phyloP scores from a whole-genome alignment of 2,329 filamentous ascomycete genomes.

The Alternaria triticina region DNA sequence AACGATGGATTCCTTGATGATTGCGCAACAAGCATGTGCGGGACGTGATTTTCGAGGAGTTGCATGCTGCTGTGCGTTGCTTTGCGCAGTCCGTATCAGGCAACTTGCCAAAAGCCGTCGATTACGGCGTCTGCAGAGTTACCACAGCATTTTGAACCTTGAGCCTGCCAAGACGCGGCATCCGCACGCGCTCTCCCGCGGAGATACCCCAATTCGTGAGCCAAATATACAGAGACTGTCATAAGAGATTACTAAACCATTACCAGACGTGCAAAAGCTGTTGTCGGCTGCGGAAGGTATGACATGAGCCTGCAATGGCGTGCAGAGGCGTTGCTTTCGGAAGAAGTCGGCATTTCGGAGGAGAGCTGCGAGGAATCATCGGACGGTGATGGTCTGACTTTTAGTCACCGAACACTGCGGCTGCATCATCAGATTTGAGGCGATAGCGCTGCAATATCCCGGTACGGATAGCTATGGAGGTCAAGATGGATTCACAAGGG shows the following conservation, averaged over 20 bases:
- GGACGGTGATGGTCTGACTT: background rate
- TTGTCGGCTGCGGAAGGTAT: background rate
- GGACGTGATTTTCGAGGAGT: background rate
- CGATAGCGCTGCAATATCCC: too few relatives aligned
- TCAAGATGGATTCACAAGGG: too few relatives aligned
- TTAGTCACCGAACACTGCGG: background rate
- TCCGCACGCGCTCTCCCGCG: background rate
- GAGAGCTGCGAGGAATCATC: background rate
- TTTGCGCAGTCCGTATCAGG: background rate
- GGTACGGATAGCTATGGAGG: too few relatives aligned
- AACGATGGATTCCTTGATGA: background rate
- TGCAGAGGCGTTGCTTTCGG: background rate
- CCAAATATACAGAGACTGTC: background rate
- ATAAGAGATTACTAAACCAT: background rate
- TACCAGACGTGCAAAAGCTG: background rate
- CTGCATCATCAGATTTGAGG: background rate
- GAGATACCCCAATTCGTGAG: background rate
- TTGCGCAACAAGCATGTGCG: background rate
- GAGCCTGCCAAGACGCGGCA: background rate
- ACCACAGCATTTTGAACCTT: background rate
- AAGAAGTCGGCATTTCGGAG: background rate
- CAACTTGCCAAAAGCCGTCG: background rate
- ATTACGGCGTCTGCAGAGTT: background rate
- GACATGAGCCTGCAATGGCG: background rate
- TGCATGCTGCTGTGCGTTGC: rapidly evolving